Conservation (phyloP, 1,284 basidiomycete species). For the Ganoderma multipileum region DNA sequence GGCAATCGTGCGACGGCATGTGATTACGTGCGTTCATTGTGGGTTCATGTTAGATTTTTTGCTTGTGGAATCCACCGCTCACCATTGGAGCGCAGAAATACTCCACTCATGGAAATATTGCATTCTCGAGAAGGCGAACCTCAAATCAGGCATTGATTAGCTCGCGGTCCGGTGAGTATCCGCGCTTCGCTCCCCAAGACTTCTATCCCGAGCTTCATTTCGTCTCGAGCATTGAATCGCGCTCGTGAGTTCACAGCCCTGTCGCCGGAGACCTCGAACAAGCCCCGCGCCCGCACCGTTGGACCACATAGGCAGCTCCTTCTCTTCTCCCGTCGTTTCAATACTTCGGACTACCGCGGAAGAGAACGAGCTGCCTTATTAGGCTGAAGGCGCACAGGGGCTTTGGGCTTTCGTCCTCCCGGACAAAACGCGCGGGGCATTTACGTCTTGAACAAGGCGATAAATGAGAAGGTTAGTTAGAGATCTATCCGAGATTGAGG, state of each 20-base stretch:
- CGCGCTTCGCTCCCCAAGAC: background rate
- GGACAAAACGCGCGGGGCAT: background rate
- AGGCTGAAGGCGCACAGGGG: background rate
- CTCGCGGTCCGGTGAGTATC: background rate
- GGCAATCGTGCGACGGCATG: background rate
- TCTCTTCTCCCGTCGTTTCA: background rate
- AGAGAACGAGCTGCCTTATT: background rate
- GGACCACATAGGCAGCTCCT: background rate
- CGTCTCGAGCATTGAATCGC: background rate
- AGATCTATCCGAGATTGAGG: slow-evolving; percentile 1
- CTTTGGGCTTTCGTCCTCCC: background rate
- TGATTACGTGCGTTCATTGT: background rate
- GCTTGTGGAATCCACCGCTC: background rate
- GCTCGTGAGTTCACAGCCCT: background rate
- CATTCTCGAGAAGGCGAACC: background rate
- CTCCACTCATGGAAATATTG: background rate
- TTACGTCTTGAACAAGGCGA: background rate
- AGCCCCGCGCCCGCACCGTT: background rate
- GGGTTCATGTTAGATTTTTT: background rate
- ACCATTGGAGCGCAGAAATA: background rate
- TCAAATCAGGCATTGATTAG: background rate
- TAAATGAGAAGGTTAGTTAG: slow-evolving; percentile 1
- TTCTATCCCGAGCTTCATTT: slow-evolving; percentile 3
- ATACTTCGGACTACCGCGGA: background rate
- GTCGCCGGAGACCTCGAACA: background rate